Evolutionary conservation across 805 yeast species (phyloP), one percentile per base, ranked within the genome.

Genomic region (Pichia thaimueangensis): DNA sequence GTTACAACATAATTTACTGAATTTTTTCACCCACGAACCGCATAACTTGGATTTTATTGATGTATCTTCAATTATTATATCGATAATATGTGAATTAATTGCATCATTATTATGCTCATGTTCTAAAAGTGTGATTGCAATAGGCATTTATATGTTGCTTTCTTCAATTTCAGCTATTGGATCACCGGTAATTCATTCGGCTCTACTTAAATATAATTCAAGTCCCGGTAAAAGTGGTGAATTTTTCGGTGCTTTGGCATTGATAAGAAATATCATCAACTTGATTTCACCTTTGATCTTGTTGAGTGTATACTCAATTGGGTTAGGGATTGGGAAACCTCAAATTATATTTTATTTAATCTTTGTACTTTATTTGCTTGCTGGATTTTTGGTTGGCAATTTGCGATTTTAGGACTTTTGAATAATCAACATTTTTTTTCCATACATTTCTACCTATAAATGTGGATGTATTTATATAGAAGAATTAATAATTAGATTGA

Each of bases 231-330:
- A 71, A 47, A 69, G 76, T 5, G 94, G 94, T 15, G 87, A 82
- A 57, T 67, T 80, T 15, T 82, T 82, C 62, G 88, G 91, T 9
- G 86, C 82, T 0, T 58, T 82, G 34, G 76, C 86, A 0, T 57
- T 83, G 38, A 55, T 81, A 15, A 75, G 78, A 54, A 80, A 76
- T 48, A 37, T 73, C 0, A 58, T 73, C 4, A 59, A 65, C 45
- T 62, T 80, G 45, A 43, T 71, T 8, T 61, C 69, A 1, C 87
- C 91, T 0, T 59, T 77, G 6, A 15, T 65, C 0, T 57, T 74
- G 25, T 58, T 81, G 15, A 59, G 64, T 2, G 41, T 79, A 20
- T 83, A 82, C 49, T 67, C 74, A 0, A 39, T 52, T 2, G 70
- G 76, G 0, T 62, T 74, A 13, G 52, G 62, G 2, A 43, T 41